A percentile compares a stretch with the other conserved stretches of the same genome.
These are phyloP conservation scores for Noccaea caerulescens DNA, from an alignment of 345 rosid genomes.

Conservation along the genomic window DNA sequence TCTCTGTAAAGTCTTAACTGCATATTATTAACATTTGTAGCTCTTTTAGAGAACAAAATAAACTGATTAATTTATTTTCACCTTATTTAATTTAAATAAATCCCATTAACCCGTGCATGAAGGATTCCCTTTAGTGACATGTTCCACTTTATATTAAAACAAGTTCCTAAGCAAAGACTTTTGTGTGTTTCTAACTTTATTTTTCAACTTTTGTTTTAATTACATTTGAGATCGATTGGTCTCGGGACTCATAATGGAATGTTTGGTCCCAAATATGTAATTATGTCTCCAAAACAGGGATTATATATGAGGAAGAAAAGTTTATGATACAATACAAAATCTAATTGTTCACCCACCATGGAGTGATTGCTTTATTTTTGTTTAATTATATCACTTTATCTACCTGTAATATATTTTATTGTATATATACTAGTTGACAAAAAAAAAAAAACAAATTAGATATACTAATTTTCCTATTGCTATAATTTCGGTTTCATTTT, in stretches of 20 bases:
- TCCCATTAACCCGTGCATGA: slow-evolving; percentile 26
- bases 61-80: not conserved
- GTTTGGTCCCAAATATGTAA: slow-evolving; percentile 12
- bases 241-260: slow-evolving; percentile 9
- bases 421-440: no score
- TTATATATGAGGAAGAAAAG: not conserved
- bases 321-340: not conserved
- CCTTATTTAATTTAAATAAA: not conserved
- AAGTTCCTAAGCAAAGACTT: slow-evolving; percentile 41
- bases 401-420: not conserved
- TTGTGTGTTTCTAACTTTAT: slow-evolving; percentile 15
- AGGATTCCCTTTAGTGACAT: slow-evolving; percentile 19
- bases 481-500: not conserved
- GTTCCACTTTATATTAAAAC: slow-evolving; percentile 22
- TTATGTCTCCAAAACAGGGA: slow-evolving; percentile 32
- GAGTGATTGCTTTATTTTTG: slow-evolving; percentile 14
- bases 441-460: not conserved
- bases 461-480: not conserved
- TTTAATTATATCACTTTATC: not conserved
- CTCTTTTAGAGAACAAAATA: not conserved
- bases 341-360: slow-evolving; percentile 19
- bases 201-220: not conserved
- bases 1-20: not conserved
- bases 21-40: slow-evolving; percentile 7
- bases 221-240: slow-evolving; percentile 9